Base-by-base conservation (phyloP, 441 rosid species). In the Eutrema salsugineum region DNA sequence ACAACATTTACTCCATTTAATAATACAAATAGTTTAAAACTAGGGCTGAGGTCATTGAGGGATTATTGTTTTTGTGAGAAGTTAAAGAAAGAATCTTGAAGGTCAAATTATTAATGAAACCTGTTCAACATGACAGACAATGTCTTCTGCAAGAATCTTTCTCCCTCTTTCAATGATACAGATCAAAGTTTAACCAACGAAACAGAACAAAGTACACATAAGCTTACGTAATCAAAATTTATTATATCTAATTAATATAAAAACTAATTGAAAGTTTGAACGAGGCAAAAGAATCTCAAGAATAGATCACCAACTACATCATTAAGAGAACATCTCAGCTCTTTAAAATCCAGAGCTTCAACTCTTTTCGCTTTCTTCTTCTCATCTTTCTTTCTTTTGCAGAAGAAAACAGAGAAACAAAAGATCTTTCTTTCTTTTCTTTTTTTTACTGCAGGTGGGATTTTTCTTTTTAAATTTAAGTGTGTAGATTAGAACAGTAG, bases 1-100 rank as follows among this genome's bases (percentile, higher is more conserved):
- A 28, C 68, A 50, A 39, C 43, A 49, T 38, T 8, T 35, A 28
- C 68, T 42, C 28, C 43, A 49, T 38, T 8, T 35, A 64, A 15
- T 55, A 19, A 44, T 39, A 22, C 4, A 56, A 68, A 36, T 11
- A 15, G n/a, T 15, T 16, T 20, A 47, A 39, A 70, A 71, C 51
- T 77, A 77, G 80, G 77, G 80, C 80, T 77, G 80, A 77, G 71
- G 80, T 77, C 69, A 71, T 11, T 38, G 47, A 58, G 22, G 38
- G 63, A 77, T 71, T 24, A 70, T 77, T 71, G 62, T 71, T 63
- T 63, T 46, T 5, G 11, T 15, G 48, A 77, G 36, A 58, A 71
- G 28, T 71, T 71, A 77, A 46, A 58, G 44, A 66, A 77, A 71
- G 76, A 77, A 70, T 71, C 76, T 77, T 58, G 58, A 77, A 71